Evolutionary conservation across 2,329 filamentous ascomycete species (phyloP).

Genomic region (Phyllosticta citribraziliensis): DNA sequence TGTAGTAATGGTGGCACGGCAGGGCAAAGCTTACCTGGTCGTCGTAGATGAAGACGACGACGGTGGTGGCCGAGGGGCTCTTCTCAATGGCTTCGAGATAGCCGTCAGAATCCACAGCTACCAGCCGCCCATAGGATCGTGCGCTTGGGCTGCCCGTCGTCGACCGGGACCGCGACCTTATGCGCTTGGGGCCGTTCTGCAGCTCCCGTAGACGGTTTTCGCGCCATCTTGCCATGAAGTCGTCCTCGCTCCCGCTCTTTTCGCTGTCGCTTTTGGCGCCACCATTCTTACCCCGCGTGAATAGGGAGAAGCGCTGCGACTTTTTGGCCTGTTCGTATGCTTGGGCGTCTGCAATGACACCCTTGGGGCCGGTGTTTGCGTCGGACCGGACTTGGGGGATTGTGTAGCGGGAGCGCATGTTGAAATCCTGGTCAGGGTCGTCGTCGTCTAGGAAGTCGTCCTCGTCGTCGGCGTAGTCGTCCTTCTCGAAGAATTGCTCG

Average conservation of each 20-base stretch:
- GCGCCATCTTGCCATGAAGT: conserved; percentile 78
- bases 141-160: conserved; percentile 67
- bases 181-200: conserved; percentile 46
- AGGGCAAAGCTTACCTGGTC: conserved; percentile 53
- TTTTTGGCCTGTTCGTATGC: conserved; percentile 57
- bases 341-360: conserved; percentile 75
- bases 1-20: background rate
- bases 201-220: conserved; percentile 71
- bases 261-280: conserved; percentile 11
- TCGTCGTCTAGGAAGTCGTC: conserved; percentile 31
- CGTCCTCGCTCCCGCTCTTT: conserved; percentile 61
- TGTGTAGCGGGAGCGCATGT: conserved; percentile 47
- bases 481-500: conserved; percentile 50
- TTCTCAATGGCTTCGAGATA: conserved; percentile 97
- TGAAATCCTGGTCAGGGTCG: conserved; percentile 27
- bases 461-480: conserved; percentile 41
- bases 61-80: conserved; percentile 66
- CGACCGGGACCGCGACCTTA: conserved; percentile 36
- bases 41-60: conserved; percentile 91
- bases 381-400: conserved; percentile 55
- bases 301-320: conserved; percentile 22
- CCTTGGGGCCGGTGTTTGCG: conserved; percentile 71
- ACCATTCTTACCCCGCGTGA: conserved; percentile 1
- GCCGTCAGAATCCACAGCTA: conserved; percentile 77
- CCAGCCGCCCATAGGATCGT: conserved; percentile 67